These are phyloP conservation scores for Aureobasidium vineae DNA, from an alignment of 2,329 filamentous ascomycete species.

Conservation along the genomic window DNA sequence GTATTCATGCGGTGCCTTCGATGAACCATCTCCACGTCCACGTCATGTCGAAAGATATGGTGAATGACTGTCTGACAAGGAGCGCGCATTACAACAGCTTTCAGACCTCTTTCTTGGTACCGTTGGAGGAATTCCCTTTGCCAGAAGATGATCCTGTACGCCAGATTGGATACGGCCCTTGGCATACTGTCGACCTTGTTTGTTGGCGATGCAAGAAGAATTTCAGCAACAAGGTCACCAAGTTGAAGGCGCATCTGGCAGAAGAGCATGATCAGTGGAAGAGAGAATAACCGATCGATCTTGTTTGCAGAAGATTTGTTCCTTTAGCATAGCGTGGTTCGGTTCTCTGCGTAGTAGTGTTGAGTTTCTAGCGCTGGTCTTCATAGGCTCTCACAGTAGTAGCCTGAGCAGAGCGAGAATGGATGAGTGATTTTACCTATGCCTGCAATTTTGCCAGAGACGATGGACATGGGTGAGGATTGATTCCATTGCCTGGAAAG, in stretches of 20 bases:
- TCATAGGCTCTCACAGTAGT: neutral
- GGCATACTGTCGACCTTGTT: slow-evolving; percentile 62
- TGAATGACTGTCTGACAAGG: slow-evolving; percentile 69
- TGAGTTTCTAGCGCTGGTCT: neutral
- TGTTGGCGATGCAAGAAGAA: slow-evolving; percentile 82
- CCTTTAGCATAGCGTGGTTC: neutral
- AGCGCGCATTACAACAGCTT: slow-evolving; percentile 93
- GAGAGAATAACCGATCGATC: slow-evolving; percentile 47
- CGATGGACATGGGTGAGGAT: neutral
- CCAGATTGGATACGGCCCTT: slow-evolving; percentile 56
- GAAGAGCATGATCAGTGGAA: slow-evolving; percentile 76
- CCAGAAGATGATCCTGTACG: slow-evolving; percentile 62
- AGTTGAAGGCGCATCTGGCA: slow-evolving; percentile 71
- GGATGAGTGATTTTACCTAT: neutral
- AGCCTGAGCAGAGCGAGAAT: neutral
- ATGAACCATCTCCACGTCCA: slow-evolving; percentile 95
- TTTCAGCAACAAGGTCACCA: slow-evolving; percentile 72
- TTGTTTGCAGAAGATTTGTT: neutral
- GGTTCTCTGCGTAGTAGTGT: neutral
- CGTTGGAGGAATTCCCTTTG: slow-evolving; percentile 76
- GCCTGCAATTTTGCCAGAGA: too few species aligned
- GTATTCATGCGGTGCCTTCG: slow-evolving; percentile 82
- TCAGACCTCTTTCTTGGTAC: slow-evolving; percentile 77
- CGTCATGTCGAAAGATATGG: slow-evolving; percentile 76
- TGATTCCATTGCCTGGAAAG: neutral